Conservation (phyloP, 2,329 filamentous ascomycete species). For the Fusarium dimerum region DNA sequence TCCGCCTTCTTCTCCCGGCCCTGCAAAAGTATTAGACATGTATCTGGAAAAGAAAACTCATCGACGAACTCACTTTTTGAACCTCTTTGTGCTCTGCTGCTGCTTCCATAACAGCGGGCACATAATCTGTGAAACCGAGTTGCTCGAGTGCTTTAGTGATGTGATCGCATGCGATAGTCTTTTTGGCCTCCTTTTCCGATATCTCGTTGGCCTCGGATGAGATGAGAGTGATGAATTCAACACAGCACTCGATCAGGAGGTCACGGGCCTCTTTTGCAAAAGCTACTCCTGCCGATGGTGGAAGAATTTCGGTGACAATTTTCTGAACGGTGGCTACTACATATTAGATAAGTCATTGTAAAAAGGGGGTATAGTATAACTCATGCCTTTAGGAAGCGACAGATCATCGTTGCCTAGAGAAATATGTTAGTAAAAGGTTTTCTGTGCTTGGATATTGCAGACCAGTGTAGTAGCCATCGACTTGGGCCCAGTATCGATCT, state of each 20-base stretch:
- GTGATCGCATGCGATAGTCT: constrained; percentile 98
- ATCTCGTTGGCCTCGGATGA: constrained; percentile 99
- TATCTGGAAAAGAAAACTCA: background rate
- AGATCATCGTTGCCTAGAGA: constrained; percentile 61
- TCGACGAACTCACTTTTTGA: constrained; percentile 66
- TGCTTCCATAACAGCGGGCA: constrained; percentile 82
- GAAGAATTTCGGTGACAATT: constrained; percentile 93
- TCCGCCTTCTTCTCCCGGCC: constrained; percentile 95
- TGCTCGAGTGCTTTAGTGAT: constrained; percentile 93
- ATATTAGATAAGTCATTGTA: constrained; percentile 23
- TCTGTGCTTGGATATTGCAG: constrained; percentile 3
- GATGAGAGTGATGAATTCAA: constrained; percentile 97
- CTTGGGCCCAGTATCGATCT: constrained; percentile 32
- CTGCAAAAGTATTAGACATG: constrained; percentile 54
- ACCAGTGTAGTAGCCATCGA: constrained; percentile 24
- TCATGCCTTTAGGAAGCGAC: constrained; percentile 64
- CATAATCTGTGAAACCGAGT: constrained; percentile 90
- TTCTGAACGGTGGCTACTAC: constrained; percentile 66
- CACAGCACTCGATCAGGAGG: constrained; percentile 95
- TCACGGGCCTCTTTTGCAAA: constrained; percentile 97
- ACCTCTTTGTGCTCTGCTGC: constrained; percentile 91
- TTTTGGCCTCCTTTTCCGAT: constrained; percentile 97
- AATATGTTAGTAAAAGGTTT: constrained; percentile 33
- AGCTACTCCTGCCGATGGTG: constrained; percentile 70
- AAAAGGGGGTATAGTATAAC: background rate